Conservation (phyloP, 2,329 filamentous ascomycete species). For the Talaromyces funiculosus region DNA sequence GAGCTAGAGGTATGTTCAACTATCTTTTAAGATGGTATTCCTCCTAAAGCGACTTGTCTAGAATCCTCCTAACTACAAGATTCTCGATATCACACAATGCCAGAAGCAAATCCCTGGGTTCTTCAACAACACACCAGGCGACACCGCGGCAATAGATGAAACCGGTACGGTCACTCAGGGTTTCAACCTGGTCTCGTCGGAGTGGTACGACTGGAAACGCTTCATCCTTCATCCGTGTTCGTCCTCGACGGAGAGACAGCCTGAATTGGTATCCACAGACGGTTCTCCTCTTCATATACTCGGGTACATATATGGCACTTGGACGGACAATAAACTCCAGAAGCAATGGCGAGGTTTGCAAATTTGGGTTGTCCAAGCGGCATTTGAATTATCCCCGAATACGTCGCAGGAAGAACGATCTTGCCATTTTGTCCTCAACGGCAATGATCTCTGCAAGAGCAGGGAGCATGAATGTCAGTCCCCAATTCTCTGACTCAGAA, state of each 20-base stretch:
- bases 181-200: conserved; percentile 8
- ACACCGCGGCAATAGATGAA: conserved; percentile 1
- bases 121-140: conserved; percentile 9
- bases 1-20: neutral
- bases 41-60: neutral
- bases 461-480: conserved; percentile 1
- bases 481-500: neutral
- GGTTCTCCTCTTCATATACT: conserved; percentile 1
- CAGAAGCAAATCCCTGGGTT: neutral
- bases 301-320: conserved; percentile 8
- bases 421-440: conserved; percentile 9
- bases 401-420: neutral
- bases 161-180: neutral
- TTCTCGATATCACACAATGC: neutral
- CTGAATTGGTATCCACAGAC: conserved; percentile 3
- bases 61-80: neutral
- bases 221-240: conserved; percentile 8
- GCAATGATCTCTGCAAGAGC: neutral
- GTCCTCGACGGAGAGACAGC: neutral
- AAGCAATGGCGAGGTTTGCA: conserved; percentile 7
- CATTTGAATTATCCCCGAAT: neutral
- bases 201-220: conserved; percentile 9
- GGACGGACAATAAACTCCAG: neutral
- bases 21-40: neutral
- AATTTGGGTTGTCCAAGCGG: conserved; percentile 2